Base-by-base conservation (phyloP, 768 basidiomycete genomes). In the Mycena crocata region DNA sequence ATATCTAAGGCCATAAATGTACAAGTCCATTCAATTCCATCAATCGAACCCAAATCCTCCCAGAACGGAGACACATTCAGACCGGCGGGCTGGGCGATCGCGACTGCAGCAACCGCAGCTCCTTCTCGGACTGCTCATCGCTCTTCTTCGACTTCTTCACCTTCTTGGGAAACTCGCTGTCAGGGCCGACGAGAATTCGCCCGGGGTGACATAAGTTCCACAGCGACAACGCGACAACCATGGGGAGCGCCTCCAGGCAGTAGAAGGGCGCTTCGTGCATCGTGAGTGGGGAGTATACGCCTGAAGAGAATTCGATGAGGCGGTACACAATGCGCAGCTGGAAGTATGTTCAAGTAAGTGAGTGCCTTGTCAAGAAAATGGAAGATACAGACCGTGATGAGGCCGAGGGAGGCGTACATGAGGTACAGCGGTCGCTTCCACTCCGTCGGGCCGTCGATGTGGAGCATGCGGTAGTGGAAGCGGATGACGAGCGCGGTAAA, bases 311-410 rank as follows among this genome's bases (percentile, higher is more conserved):
- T 37, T 73, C 70, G 39, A 72, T 62, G 34, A 75, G 71, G 32
- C 74, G 74, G 59, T 62, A 75, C 30, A 75, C 54, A 32, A 74
- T 72, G 42, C 73, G 73, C 50, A 72, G 54, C 68, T 69, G 46
- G 6, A 12, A 23, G 28, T 8, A 19, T 13, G n/a, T 5, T n/a
- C n/a, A 31, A 34, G 28, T 52, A 26, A 52, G 42, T 13, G 31
- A 46, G 19, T 56, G 30, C 44, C 19, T 23, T 26, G 23, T n/a
- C 15, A 32, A 56, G 28, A 32, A 6, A 10, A 17, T 9, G 14
- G 21, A 26, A 30, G 45, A 46, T 31, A 28, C 71, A 35, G 15
- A 73, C 72, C 5, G 74, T 75, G 54, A 75, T 75, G 26, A 75
- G 69, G 5, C n/a, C 55, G 50, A 75, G 56, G 23, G 60, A 63